Evolutionary conservation across 202 grass and related monocot genomes (phyloP), one percentile per base, ranked within the genome.

Genomic region (Bolboschoenoplectus hybrid): DNA sequence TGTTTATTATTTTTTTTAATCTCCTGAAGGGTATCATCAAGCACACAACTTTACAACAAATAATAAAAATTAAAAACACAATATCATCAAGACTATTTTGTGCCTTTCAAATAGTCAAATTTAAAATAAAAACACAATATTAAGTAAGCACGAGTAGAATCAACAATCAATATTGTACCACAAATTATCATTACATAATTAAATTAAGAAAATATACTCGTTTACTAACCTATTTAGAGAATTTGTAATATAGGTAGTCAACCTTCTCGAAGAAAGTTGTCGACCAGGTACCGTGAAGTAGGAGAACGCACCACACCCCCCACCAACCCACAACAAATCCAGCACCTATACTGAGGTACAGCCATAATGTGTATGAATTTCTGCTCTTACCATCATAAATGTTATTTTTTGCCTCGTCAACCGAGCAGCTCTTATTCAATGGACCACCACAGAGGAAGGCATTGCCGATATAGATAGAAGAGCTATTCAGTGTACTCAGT

Each of bases 381-480:
- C 2, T 80, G 3, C 56, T 80, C 1, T 52, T 78, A 12, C 11
- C 50, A 39, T 80, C 76, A 52, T 6, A 13, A 19, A 58, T 17
- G 46, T 11, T 78, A 55, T 78, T 55, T 16, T 61, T 47, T 7
- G 14, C 4, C 3, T 61, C 46, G 11, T 74, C 11, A 11, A 8
- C 63, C 9, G 75, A 74, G 46, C 85, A 92, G 8, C 66, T 85
- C 9, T 38, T 47, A 1, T 7, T 36, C 72, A 84, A 6, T 5
- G 72, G 74, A 57, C 38, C 19, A 1, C 90, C 85, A 44, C 85
- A 89, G 7, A 91, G 49, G 49, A 81, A 45, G 7, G 19, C 45
- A 79, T 91, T 91, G 35, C 87, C 80, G 2, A 82, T 43, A 50
- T 87, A 90, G 0, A 69, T 81, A 35, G 74, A 85, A 16, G 70